Base-by-base conservation (phyloP, 2,329 filamentous ascomycete genomes). In the Mycosphaerella arachidis region DNA sequence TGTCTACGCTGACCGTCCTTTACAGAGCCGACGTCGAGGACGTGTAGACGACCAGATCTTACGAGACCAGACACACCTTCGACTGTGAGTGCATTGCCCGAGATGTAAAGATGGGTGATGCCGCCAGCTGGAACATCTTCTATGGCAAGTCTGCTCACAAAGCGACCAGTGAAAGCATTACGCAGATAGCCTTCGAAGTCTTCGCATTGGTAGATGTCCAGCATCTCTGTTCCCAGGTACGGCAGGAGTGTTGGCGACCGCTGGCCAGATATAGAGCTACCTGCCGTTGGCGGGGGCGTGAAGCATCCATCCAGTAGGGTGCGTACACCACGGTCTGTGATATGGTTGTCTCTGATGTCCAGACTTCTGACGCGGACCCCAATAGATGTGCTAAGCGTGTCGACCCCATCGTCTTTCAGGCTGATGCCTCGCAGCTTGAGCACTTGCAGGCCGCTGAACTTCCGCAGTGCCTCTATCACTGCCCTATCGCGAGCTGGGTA, bases 31-130 rank as follows among this genome's bases (percentile, higher is more conserved):
- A 77, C 75, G 71, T 87, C 84, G 2, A 86, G 73, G 2, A 83
- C 80, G 64, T 84, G 78, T 8, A 87, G 72, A 33, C 79, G 75
- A 55, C 73, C 75, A 7, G 82, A 82, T 53, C 78, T 73, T 10
- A 86, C 66, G 5, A 86, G 73, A 16, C 78, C 79, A 3, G 79
- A 81, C 6, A 83, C 72, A 0, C 82, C 83, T 68, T 85, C 82
- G 0, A 83, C 78, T 1, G 82, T 84, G 5, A 86, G 69, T 3
- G 73, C 66, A 58, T 86, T 87, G 7, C 78, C 78, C 3, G 83
- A 77, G 13, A 86, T 77, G 66, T 84, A 85, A 2, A 87, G 72
- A 72, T 87, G 84, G 0, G 84, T 86, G 40, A 86, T 78, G 2
- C 84, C 84, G 9, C 76, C 73, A 65, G 81, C 76, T 24, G 80